phyloP scores from a whole-genome alignment of 169 alveolate species.

The Amoebophrya sp. region DNA sequence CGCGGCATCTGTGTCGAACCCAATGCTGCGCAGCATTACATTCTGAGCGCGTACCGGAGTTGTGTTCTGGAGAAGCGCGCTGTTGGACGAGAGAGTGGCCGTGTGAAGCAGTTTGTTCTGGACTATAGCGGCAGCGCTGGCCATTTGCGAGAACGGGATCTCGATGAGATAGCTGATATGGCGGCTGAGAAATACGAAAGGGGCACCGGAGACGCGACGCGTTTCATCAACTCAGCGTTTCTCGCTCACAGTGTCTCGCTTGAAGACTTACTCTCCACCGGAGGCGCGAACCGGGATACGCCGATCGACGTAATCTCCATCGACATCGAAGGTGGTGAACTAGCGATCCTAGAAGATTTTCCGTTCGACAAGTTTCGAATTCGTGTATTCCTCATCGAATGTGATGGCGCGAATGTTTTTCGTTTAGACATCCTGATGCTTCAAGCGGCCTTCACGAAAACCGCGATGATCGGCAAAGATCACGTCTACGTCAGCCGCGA shows the following conservation, averaged over 20 bases:
- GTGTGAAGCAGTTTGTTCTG: not conserved
- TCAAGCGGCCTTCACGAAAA: not conserved
- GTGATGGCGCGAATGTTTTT: not conserved
- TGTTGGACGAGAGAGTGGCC: not conserved
- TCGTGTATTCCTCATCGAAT: not conserved
- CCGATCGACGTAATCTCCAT: not conserved
- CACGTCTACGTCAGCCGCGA: not conserved
- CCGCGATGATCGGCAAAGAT: not conserved
- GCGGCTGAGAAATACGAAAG: not conserved
- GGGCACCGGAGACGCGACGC: not conserved
- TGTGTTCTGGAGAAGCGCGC: not conserved
- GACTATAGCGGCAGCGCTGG: not conserved
- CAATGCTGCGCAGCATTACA: constrained; percentile 4
- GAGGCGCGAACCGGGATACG: too few species aligned
- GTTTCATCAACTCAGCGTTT: not conserved
- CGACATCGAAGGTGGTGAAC: not conserved
- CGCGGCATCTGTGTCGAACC: not conserved
- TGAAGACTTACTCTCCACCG: too few species aligned
- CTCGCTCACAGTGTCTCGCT: not conserved
- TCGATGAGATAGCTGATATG: not conserved
- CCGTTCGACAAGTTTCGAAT: not conserved
- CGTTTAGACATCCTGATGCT: not conserved
- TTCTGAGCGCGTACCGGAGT: not conserved
- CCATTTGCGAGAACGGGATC: not conserved
- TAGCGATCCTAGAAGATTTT: not conserved